Evolutionary conservation across 805 yeast species (phyloP), one percentile per base, ranked within the genome.

Genomic region (Saturnispora saitoi): DNA sequence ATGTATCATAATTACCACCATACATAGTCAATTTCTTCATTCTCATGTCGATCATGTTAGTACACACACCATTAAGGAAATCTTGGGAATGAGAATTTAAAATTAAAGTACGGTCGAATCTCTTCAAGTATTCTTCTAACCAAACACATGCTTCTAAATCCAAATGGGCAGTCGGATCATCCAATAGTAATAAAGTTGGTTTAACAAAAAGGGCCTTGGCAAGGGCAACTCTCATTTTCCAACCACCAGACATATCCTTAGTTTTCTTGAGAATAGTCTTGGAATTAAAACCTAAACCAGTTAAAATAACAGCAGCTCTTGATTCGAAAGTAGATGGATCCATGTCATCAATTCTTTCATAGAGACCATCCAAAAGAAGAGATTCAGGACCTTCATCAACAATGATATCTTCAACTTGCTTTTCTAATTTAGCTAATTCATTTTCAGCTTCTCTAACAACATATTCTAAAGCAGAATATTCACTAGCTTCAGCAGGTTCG

Each of bases 191-290:
- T 59, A 93, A 72, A 45, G 98, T 90, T 65, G 99, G 99, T 76
- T 93, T 91, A 58, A 93, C 98, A 75, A 93, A 93, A 60, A 93
- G 77, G 29, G 99, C 99, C 72, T 93, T 93, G 52, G 96, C 96
- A 54, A 93, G 76, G 41, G 99, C 98, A 54, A 93, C 99, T 74
- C 99, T 88, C 99, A 93, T 93, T 76, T 89, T 89, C 99, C 99
- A 93, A 68, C 99, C 99, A 80, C 99, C 99, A 65, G 97, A 88
- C 99, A 93, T 93, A 66, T 93, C 98, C 71, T 88, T 90, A 62
- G 99, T 93, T 72, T 83, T 84, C 78, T 93, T 93, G 66, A 78
- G 76, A 63, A 93, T 91, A 49, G 98, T 91, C 57, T 71, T 70
- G 49, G 84, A 63, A 70, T 86, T 86, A 82, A 93, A 93, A 62